Conservation (phyloP, 345 rosid species). For the Litchi chinensis region DNA sequence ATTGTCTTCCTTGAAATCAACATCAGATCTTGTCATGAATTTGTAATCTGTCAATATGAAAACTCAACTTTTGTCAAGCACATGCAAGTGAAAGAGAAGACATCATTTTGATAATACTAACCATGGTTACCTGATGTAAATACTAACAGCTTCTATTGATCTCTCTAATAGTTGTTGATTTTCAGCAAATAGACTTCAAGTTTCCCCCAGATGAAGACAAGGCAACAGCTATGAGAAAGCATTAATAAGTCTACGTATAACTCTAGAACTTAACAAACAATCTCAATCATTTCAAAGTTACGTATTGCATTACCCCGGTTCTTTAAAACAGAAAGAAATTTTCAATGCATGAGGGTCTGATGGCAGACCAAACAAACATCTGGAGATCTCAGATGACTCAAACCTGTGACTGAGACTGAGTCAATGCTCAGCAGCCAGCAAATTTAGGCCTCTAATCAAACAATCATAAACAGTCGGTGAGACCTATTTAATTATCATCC, state of each 20-base stretch:
- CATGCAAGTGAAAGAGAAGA: not conserved
- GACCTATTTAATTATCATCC: not conserved
- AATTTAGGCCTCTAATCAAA: not conserved
- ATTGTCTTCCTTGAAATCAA: constrained; percentile 90
- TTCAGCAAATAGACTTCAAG: not conserved
- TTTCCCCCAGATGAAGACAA: not conserved
- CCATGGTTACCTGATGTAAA: too few relatives aligned
- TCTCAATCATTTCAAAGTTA: not conserved
- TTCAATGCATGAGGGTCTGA: not conserved
- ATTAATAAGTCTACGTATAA: not conserved
- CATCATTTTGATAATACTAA: not conserved
- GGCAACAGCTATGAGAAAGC: too few relatives aligned
- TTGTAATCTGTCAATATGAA: constrained; percentile 61
- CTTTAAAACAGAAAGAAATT: not conserved
- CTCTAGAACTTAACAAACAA: not conserved
- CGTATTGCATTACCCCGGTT: not conserved
- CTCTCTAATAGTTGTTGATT: not conserved
- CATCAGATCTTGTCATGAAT: constrained; percentile 62
- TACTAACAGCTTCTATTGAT: not conserved
- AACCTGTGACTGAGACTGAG: not conserved
- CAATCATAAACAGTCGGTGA: not conserved
- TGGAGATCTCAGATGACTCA: not conserved
- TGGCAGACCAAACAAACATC: not conserved
- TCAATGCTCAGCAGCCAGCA: not conserved
- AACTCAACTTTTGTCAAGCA: constrained; percentile 14